These are phyloP conservation scores for Astrocystis sublimbata DNA, from an alignment of 495 filamentous ascomycete species.

Conservation along the genomic window DNA sequence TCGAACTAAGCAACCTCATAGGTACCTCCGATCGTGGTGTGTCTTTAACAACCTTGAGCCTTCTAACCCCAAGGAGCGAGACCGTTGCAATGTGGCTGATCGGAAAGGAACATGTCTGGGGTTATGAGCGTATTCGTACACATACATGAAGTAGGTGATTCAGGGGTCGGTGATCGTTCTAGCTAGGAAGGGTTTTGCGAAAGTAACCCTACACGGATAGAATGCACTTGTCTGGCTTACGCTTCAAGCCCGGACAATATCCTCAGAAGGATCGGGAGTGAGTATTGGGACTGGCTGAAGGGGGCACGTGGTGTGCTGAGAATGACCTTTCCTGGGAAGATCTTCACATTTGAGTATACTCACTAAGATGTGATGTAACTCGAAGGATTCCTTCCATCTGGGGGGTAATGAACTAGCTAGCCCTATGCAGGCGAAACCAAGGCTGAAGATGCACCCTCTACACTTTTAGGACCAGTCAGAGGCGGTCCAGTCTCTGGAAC, in stretches of 20 bases:
- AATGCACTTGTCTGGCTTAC: not conserved
- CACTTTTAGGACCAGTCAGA: too few relatives aligned
- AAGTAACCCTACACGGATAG: conserved; percentile 5
- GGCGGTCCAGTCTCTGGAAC: too few relatives aligned
- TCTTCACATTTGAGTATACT: not conserved
- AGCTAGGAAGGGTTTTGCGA: conserved; percentile 4
- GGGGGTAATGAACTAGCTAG: conserved; percentile 12
- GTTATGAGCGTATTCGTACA: not conserved
- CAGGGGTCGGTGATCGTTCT: not conserved
- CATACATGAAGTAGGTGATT: not conserved
- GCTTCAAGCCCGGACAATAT: not conserved
- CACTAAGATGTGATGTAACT: conserved; percentile 11
- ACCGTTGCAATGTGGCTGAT: not conserved
- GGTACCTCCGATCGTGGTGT: not conserved
- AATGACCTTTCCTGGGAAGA: not conserved
- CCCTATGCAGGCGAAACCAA: conserved; percentile 1
- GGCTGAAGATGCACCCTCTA: not conserved
- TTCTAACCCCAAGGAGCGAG: not conserved
- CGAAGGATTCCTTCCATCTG: conserved; percentile 10
- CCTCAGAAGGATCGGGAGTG: not conserved
- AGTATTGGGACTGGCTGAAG: not conserved
- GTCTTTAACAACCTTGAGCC: conserved; percentile 7
- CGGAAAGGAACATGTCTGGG: not conserved
- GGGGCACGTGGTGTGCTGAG: conserved; percentile 1
- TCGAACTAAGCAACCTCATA: not conserved